Percentiles rank a stretch among this genome's conserved stretches.
These are phyloP conservation scores for Ceratobasidium sp. DNA, from an alignment of 1,284 basidiomycete species.

Conservation along the genomic window DNA sequence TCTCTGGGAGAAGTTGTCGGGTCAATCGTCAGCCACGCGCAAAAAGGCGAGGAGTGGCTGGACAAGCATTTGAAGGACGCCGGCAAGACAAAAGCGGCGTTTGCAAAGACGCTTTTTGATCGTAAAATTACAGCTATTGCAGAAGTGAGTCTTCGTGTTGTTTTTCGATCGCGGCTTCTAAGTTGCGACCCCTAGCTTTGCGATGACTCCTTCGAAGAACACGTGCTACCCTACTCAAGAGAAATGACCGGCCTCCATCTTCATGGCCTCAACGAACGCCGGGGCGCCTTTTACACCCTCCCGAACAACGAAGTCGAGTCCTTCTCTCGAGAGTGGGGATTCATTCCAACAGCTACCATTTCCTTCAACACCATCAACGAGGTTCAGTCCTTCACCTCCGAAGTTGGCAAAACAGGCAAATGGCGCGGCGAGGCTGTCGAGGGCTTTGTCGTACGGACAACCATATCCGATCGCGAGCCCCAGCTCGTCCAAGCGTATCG, in stretches of 20 bases:
- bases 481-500: conserved; percentile 56
- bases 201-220: conserved; percentile 98
- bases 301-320: conserved; percentile 76
- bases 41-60: conserved; percentile 88
- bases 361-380: conserved; percentile 73
- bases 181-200: conserved; percentile 74
- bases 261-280: conserved; percentile 88
- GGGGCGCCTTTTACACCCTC: conserved; percentile 80
- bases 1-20: conserved; percentile 72
- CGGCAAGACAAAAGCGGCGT: conserved; percentile 77
- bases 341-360: conserved; percentile 82
- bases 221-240: conserved; percentile 86
- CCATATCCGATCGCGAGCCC: conserved; percentile 61
- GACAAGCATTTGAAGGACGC: conserved; percentile 74
- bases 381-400: conserved; percentile 80
- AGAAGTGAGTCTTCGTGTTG: conserved; percentile 70
- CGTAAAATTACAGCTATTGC: conserved; percentile 91
- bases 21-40: conserved; percentile 72
- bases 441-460: conserved; percentile 94
- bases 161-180: neutral
- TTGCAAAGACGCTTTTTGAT: conserved; percentile 85
- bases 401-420: conserved; percentile 74
- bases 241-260: conserved; percentile 93
- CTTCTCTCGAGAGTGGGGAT: conserved; percentile 92
- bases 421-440: conserved; percentile 93